Conservation (phyloP, 495 filamentous ascomycete genomes). For the Penicillium lividum region DNA sequence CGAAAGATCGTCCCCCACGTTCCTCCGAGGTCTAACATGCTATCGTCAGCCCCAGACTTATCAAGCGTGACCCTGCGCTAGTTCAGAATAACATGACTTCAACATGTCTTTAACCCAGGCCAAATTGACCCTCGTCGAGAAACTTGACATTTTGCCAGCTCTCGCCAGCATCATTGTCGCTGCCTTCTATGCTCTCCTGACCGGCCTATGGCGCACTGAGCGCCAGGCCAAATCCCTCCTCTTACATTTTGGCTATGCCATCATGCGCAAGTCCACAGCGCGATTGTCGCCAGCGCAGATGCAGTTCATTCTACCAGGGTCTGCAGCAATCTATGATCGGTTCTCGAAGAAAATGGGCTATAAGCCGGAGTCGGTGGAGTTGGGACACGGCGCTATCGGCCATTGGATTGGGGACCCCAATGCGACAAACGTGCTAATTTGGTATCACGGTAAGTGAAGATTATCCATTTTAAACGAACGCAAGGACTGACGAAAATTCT, state of each 20-base stretch:
- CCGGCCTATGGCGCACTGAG: slow-evolving; percentile 35
- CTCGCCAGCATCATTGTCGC: slow-evolving; percentile 30
- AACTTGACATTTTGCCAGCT: slow-evolving; percentile 40
- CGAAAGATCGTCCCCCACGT: slow-evolving; percentile 17
- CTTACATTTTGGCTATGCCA: slow-evolving; percentile 43
- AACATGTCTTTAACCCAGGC: slow-evolving; percentile 22
- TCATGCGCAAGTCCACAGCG: slow-evolving; percentile 36
- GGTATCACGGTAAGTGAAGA: slow-evolving; percentile 54
- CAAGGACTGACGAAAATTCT: background rate
- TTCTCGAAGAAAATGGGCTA: slow-evolving; percentile 45
- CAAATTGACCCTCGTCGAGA: slow-evolving; percentile 32
- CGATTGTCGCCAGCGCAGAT: slow-evolving; percentile 34
- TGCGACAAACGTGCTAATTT: slow-evolving; percentile 58
- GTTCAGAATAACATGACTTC: background rate
- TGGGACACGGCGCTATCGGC: slow-evolving; percentile 54
- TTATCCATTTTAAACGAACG: background rate
- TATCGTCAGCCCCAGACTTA: background rate
- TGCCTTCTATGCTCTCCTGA: slow-evolving; percentile 34
- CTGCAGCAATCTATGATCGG: slow-evolving; percentile 50
- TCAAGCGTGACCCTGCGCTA: slow-evolving; percentile 6
- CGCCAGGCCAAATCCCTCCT: slow-evolving; percentile 35
- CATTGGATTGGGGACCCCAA: slow-evolving; percentile 60
- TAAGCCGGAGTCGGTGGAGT: slow-evolving; percentile 46
- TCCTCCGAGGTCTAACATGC: slow-evolving; percentile 15
- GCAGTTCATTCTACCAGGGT: slow-evolving; percentile 41